Conservation (phyloP, 225 moss, liverwort and hornwort genomes). For the Ulota crispa region DNA sequence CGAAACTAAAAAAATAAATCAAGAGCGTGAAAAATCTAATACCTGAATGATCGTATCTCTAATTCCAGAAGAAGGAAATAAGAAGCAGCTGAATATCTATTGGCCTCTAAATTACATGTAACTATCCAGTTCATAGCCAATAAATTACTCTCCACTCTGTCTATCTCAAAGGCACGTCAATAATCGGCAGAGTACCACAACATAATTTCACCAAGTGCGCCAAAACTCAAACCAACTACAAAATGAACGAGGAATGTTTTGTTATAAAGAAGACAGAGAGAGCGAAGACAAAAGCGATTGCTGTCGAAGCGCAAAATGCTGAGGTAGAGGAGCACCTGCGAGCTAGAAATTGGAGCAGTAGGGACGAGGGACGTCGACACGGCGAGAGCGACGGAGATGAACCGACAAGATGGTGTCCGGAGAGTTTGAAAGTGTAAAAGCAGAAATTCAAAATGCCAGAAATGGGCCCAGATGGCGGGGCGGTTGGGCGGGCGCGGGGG, state of each 20-base stretch:
- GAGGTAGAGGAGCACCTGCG: conserved; percentile 21
- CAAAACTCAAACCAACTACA: neutral
- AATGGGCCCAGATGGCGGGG: conserved; percentile 30
- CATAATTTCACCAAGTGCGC: neutral
- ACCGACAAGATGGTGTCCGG: conserved; percentile 11
- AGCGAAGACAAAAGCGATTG: neutral
- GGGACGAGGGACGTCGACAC: neutral
- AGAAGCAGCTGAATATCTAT: neutral
- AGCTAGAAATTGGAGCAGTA: neutral
- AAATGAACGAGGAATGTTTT: neutral
- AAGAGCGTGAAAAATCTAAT: neutral
- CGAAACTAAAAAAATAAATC: too few species aligned
- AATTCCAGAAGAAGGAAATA: neutral
- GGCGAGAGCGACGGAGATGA: neutral
- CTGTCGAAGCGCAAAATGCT: neutral
- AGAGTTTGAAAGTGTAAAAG: conserved; percentile 12
- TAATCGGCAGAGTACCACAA: neutral
- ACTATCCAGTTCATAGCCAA: neutral
- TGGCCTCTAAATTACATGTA: neutral
- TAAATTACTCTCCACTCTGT: neutral
- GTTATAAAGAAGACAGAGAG: neutral
- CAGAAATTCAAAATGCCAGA: conserved; percentile 35
- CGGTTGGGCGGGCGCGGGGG: conserved; percentile 8
- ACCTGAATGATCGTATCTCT: neutral
- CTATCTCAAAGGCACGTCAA: neutral